Base-by-base conservation (phyloP, 352 stramenopile genomes). In the Phytophthora podocarpi region DNA sequence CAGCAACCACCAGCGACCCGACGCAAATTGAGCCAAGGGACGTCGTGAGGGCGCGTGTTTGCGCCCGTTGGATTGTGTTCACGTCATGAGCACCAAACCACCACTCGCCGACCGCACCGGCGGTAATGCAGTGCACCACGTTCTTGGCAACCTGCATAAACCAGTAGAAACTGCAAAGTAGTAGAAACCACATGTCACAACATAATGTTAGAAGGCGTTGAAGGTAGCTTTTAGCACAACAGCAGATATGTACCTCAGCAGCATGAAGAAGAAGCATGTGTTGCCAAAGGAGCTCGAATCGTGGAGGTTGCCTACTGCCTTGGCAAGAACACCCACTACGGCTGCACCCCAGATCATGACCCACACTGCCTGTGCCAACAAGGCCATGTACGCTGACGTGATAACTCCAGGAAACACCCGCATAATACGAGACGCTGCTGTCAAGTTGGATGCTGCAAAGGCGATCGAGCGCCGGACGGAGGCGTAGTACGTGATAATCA, bases 1-100 rank as follows among this genome's bases (percentile, higher is more conserved):
- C 61, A 13, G 85, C 87, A 18, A 96, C 80, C 20, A 95, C 62
- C 20, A 96, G 80, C 21, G 87, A 96, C 0, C 87, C 87, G 6
- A 96, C 46, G 56, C 87, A 95, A 54, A 96, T 93, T 5, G 87
- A 94, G 18, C 87, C 87, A 21, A 96, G 66, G 23, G 85, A 92
- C 24, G 85, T 86, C 28, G 85, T 88, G 13, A 92, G 56, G 4
- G 83, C 78, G 37, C 87, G 83, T 7, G 73, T 81, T 55, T 81
- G 68, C 11, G 87, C 72, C 1, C 87, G 82, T 31, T 87, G 78
- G 15, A 95, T 82, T 4, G 85, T 91, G 42, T 91, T 85, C 10
- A 64, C 58, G 16, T 93, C 82, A 51, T 93, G 80, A 12, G 80
- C 57, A 37, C 83, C 84, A 39, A 90, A 91, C 87, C 87, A 96